Evolutionary conservation across 2,329 filamentous ascomycete species (phyloP).

Genomic region (Trichoderma koningiopsis): DNA sequence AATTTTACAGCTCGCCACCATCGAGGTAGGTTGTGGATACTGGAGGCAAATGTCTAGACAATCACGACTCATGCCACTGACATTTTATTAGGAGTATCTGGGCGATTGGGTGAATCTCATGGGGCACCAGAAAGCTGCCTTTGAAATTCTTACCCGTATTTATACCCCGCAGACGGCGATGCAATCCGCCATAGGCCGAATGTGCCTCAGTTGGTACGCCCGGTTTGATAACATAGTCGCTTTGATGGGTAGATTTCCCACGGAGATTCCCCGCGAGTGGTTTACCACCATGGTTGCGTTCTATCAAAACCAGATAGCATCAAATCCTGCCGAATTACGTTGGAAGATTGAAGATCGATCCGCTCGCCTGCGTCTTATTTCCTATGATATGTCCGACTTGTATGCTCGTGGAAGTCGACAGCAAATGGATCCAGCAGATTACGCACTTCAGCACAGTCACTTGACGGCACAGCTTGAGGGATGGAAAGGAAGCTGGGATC

Average conservation of each 20-base stretch:
- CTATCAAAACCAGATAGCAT: slow-evolving; percentile 59
- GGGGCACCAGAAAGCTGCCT: slow-evolving; percentile 88
- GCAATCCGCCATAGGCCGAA: slow-evolving; percentile 68
- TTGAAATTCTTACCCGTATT: slow-evolving; percentile 75
- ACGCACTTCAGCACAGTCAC: slow-evolving; percentile 60
- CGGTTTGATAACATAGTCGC: slow-evolving; percentile 85
- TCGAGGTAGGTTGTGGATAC: slow-evolving; percentile 67
- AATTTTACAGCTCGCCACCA: slow-evolving; percentile 87
- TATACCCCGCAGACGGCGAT: slow-evolving; percentile 76
- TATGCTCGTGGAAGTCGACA: slow-evolving; percentile 69
- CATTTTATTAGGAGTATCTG: slow-evolving; percentile 73
- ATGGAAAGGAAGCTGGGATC: slow-evolving; percentile 61
- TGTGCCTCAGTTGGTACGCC: slow-evolving; percentile 84
- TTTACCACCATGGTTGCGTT: slow-evolving; percentile 66
- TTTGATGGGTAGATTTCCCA: slow-evolving; percentile 77
- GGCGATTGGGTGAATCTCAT: slow-evolving; percentile 95
- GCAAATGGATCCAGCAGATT: slow-evolving; percentile 65
- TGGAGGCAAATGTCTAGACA: slow-evolving; percentile 6
- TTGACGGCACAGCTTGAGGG: slow-evolving; percentile 51
- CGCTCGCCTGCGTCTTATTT: slow-evolving; percentile 69
- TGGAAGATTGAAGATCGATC: slow-evolving; percentile 70
- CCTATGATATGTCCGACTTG: slow-evolving; percentile 77
- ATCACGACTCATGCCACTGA: not conserved
- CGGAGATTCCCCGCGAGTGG: slow-evolving; percentile 77
- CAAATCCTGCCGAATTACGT: slow-evolving; percentile 62